Percentiles rank a stretch among this genome's conserved stretches.
Evolutionary conservation across 106 monocot species (phyloP).

Genomic region (Amphibolis antarctica): DNA sequence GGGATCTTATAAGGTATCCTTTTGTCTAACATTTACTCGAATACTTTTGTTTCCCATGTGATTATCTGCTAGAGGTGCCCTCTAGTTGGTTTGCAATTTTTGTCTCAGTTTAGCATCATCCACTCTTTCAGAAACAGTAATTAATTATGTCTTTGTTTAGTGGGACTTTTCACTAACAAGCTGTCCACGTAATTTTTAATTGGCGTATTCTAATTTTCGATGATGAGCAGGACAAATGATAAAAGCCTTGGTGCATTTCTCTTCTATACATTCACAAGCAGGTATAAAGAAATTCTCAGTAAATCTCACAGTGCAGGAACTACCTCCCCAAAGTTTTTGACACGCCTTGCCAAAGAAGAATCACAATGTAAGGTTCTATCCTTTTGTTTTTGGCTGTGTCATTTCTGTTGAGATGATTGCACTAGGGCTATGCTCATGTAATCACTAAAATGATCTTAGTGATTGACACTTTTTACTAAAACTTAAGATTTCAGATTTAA

Average conservation of each 20-base stretch:
- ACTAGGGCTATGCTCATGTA: not conserved
- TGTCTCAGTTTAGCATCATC: too few species aligned
- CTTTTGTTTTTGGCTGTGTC: not conserved
- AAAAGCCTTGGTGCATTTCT: constrained; percentile 46
- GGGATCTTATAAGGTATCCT: too few species aligned
- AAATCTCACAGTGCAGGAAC: constrained; percentile 51
- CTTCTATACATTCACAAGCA: constrained; percentile 37
- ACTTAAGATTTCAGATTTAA: too few species aligned
- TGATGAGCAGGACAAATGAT: constrained; percentile 31
- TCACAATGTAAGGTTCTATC: constrained; percentile 25
- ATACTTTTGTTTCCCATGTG: too few species aligned
- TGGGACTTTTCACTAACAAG: not conserved
- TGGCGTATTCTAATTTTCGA: not conserved
- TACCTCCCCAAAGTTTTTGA: constrained; percentile 28
- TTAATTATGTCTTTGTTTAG: too few species aligned
- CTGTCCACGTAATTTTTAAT: not conserved
- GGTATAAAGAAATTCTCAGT: constrained; percentile 65
- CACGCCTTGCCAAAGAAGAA: constrained; percentile 53
- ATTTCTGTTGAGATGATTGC: not conserved
- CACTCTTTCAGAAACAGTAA: too few species aligned
- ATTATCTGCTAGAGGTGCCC: too few species aligned
- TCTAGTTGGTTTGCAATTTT: too few species aligned
- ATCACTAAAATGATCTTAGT: too few species aligned
- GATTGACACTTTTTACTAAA: too few species aligned
- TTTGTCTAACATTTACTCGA: too few species aligned